Evolutionary conservation across 768 basidiomycete genomes (phyloP).

Genomic region (Russula sp.): DNA sequence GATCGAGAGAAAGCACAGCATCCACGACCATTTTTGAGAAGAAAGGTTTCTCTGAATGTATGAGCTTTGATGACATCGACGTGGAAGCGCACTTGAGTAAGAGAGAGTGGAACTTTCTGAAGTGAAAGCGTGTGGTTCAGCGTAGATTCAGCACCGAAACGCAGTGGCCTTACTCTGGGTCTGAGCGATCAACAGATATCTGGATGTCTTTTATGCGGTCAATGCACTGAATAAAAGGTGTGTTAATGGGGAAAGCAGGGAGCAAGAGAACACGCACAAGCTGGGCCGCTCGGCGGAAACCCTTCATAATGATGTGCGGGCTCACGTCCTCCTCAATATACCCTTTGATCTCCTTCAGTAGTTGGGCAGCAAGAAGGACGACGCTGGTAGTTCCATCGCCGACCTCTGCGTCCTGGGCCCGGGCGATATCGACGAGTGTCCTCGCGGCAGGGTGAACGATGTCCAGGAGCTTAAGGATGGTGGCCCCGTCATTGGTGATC

Average conservation of each 20-base stretch:
- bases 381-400: slow-evolving; percentile 98
- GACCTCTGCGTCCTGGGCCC: slow-evolving; percentile 97
- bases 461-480: slow-evolving; percentile 93
- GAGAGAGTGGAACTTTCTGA: slow-evolving; percentile 86
- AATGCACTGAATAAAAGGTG: slow-evolving; percentile 48
- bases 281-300: slow-evolving; percentile 80
- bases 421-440: slow-evolving; percentile 96
- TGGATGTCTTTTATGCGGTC: slow-evolving; percentile 87
- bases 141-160: background rate
- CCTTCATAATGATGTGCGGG: slow-evolving; percentile 97
- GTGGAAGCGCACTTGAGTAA: slow-evolving; percentile 95
- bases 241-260: slow-evolving; percentile 2
- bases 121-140: background rate
- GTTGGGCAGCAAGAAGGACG: slow-evolving; percentile 87
- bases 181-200: slow-evolving; percentile 79
- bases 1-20: slow-evolving; percentile 88
- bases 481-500: slow-evolving; percentile 99
- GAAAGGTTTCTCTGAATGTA: slow-evolving; percentile 98
- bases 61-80: slow-evolving; percentile 99
- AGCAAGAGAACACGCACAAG: slow-evolving; percentile 48
- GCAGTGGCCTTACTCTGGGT: slow-evolving; percentile 67
- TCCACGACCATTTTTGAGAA: slow-evolving; percentile 99
- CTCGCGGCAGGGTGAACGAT: slow-evolving; percentile 97
- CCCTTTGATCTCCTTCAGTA: slow-evolving; percentile 84
- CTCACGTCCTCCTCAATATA: slow-evolving; percentile 97